phyloP scores from a whole-genome alignment of 2,329 filamentous ascomycete species.

The Epichloe hybrida region DNA sequence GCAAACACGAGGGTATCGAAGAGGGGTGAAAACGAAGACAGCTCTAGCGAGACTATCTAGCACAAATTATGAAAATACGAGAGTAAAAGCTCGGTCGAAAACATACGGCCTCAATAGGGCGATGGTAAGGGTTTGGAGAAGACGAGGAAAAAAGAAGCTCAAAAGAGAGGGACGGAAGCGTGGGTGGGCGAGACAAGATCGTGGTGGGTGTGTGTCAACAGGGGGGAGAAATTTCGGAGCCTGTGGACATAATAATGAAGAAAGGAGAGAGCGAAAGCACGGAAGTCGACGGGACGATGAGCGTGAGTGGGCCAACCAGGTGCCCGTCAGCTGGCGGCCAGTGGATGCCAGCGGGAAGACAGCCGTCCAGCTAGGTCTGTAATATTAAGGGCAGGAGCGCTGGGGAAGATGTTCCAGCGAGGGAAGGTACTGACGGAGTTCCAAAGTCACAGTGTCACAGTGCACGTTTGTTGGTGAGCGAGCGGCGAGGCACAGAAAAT shows the following conservation, averaged over 20 bases:
- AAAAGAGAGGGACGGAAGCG: conserved; percentile 6
- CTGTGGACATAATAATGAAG: conserved; percentile 2
- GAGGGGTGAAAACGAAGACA: neutral
- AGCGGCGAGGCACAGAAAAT: too few species aligned
- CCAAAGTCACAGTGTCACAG: neutral
- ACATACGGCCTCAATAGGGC: conserved; percentile 2
- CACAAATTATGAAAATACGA: neutral
- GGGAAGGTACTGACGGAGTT: neutral
- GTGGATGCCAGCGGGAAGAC: neutral
- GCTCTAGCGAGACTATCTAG: conserved; percentile 2
- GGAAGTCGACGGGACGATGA: conserved; percentile 7
- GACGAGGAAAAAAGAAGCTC: conserved; percentile 4
- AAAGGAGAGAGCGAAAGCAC: conserved; percentile 8
- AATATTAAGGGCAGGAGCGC: neutral
- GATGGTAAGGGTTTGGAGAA: neutral
- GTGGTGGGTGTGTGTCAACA: conserved; percentile 5
- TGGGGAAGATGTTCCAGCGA: neutral
- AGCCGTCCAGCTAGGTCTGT: neutral
- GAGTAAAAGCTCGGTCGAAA: neutral
- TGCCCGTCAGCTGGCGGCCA: conserved; percentile 4
- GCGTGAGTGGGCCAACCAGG: conserved; percentile 3
- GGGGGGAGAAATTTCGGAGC: conserved; percentile 10
- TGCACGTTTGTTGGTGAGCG: neutral
- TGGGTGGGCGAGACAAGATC: conserved; percentile 8
- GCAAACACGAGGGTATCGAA: conserved; percentile 9